Base-by-base conservation (phyloP, 768 basidiomycete species). In the Lactarius hengduanensis region DNA sequence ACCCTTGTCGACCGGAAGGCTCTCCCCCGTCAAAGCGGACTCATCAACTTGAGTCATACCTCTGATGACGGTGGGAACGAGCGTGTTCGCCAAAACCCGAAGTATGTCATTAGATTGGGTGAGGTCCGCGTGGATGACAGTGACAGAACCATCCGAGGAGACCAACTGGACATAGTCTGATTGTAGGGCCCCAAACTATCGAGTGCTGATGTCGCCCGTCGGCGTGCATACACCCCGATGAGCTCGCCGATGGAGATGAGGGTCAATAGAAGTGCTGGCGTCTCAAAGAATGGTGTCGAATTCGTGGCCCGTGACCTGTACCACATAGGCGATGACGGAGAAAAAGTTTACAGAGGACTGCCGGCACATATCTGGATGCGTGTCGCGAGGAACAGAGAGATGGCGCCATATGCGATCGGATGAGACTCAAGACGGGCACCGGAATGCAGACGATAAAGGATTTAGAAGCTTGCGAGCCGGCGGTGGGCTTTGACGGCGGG, bases 21-120 rank as follows among this genome's bases (percentile, higher is more conserved):
- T 75, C 73, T 82, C 81, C 11, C 81, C 80, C 0, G 80, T 81
- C 66, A 80, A 73, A 69, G 76, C 76, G 2, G 79, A 78, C 70
- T 81, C 80, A 69, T 82, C 80, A 11, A 79, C 75, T 40, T 76
- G 74, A 60, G 77, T 78, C 2, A 69, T 63, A 9, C 80, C 80
- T 30, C 69, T 61, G 34, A 75, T 34, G 40, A 81, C 73, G 1
- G 80, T 80, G 38, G 78, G 77, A 61, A 80, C 73, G 28, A 74
- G 65, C 5, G 76, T 71, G 68, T 77, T 76, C 15, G 77, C 73
- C 0, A 61, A 63, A 40, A 81, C 73, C 38, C 75, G 75, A 65
- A 81, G 70, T 15, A 73, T 68, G 62, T 81, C 80, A 32, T 73
- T 75, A 58, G 74, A 73, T 57, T 80, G 74, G n/a, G 80, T 68